phyloP scores from a whole-genome alignment of 1,284 basidiomycete species.

The Fistulinella staudtii region DNA sequence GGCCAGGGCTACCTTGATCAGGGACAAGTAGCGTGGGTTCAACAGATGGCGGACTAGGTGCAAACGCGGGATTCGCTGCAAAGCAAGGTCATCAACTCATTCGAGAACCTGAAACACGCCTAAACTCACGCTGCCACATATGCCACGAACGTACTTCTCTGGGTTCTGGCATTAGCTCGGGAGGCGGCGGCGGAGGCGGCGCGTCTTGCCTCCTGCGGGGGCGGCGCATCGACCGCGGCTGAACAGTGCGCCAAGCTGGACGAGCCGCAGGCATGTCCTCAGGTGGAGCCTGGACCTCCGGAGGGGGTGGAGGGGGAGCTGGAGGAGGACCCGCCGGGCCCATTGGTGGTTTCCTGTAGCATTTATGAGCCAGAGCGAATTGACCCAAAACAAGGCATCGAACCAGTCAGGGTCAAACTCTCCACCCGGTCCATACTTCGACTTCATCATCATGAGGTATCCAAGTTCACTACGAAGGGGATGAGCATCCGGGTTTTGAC shows the following conservation, averaged over 20 bases:
- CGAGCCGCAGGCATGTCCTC: conserved; percentile 40
- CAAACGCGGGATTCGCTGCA: neutral
- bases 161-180: conserved; percentile 34
- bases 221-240: conserved; percentile 38
- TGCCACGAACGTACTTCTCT: conserved; percentile 49
- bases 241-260: conserved; percentile 57
- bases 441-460: conserved; percentile 57
- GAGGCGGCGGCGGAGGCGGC: conserved; percentile 22
- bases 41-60: neutral
- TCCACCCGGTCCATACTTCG: conserved; percentile 71
- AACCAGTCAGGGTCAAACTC: conserved; percentile 73
- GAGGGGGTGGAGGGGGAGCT: conserved; percentile 37
- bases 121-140: conserved; percentile 60
- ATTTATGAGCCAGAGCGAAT: conserved; percentile 2
- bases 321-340: conserved; percentile 35
- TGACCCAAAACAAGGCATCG: conserved; percentile 9
- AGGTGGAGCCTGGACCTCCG: conserved; percentile 32
- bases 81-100: neutral
- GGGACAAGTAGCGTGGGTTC: neutral
- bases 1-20: neutral
- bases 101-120: conserved; percentile 27
- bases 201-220: conserved; percentile 37
- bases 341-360: conserved; percentile 45
- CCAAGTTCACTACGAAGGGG: conserved; percentile 49
- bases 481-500: conserved; percentile 6